Conservation (phyloP, 1,139 yeast species). For the Geotrichum carabidarum region DNA sequence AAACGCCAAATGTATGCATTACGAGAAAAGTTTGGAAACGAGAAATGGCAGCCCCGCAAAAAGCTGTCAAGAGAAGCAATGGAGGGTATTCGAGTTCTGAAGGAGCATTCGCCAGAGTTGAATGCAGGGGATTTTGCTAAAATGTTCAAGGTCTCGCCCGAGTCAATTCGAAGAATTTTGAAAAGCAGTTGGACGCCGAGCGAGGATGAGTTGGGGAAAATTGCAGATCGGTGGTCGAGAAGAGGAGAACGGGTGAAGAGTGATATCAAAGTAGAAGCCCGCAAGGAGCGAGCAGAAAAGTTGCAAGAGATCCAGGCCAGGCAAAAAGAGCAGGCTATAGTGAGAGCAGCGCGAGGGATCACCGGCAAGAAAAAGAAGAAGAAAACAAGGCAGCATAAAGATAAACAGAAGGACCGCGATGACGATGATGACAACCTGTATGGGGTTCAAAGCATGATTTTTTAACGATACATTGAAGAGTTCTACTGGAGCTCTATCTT, state of each 20-base stretch:
- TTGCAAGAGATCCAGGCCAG: conserved; percentile 6
- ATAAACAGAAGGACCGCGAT: background rate
- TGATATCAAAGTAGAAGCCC: conserved; percentile 10
- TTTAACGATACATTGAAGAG: conserved; percentile 1
- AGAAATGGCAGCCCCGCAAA: conserved; percentile 64
- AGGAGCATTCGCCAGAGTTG: conserved; percentile 51
- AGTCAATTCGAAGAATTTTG: conserved; percentile 73
- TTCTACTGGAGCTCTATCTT: background rate
- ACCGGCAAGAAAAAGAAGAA: background rate
- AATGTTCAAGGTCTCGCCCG: conserved; percentile 70
- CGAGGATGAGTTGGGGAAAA: conserved; percentile 44
- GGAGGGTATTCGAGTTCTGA: conserved; percentile 57
- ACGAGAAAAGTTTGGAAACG: conserved; percentile 52
- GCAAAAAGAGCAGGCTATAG: conserved; percentile 8
- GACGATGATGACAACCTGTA: background rate
- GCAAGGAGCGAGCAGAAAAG: conserved; percentile 15
- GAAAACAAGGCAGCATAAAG: background rate
- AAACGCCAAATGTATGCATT: conserved; percentile 59
- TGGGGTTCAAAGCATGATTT: conserved; percentile 15
- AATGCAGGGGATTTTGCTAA: conserved; percentile 57
- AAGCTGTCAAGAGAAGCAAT: conserved; percentile 66
- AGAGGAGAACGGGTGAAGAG: conserved; percentile 40
- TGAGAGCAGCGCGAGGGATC: conserved; percentile 10
- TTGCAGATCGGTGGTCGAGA: conserved; percentile 48
- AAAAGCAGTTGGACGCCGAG: conserved; percentile 74